phyloP scores from a whole-genome alignment of 768 basidiomycete species.

The Mycena metata region DNA sequence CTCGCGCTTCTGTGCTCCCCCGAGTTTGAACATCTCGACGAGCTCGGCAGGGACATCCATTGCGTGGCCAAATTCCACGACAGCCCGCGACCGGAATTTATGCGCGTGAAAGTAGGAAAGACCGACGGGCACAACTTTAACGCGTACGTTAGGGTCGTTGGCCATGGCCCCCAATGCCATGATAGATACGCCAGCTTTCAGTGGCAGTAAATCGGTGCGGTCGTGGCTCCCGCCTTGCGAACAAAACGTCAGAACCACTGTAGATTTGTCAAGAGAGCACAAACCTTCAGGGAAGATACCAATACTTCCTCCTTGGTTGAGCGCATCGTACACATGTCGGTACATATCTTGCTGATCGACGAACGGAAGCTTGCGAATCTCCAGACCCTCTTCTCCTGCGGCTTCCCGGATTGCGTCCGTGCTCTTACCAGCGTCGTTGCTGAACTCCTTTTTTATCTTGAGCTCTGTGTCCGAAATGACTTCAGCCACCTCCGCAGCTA shows the following conservation, averaged over 20 bases:
- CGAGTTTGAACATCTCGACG: slow-evolving; percentile 91
- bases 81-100: slow-evolving; percentile 95
- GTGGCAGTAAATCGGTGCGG: slow-evolving; percentile 93
- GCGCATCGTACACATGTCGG: slow-evolving; percentile 87
- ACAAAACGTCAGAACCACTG: not conserved
- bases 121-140: slow-evolving; percentile 93
- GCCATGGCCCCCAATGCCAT: slow-evolving; percentile 99
- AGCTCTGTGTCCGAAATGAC: slow-evolving; percentile 91
- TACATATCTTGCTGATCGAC: slow-evolving; percentile 98
- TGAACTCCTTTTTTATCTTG: slow-evolving; percentile 88
- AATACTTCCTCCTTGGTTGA: slow-evolving; percentile 90
- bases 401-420: slow-evolving; percentile 79
- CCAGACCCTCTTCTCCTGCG: slow-evolving; percentile 71
- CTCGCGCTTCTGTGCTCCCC: slow-evolving; percentile 89
- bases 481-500: slow-evolving; percentile 86
- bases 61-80: slow-evolving; percentile 95
- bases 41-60: slow-evolving; percentile 92
- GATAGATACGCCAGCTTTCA: slow-evolving; percentile 97
- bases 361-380: slow-evolving; percentile 87
- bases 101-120: slow-evolving; percentile 82
- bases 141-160: slow-evolving; percentile 84
- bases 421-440: slow-evolving; percentile 73
- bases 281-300: slow-evolving; percentile 99
- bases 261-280: slow-evolving; percentile 19
- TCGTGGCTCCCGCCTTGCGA: slow-evolving; percentile 94